Conservation (phyloP, 1,284 basidiomycete genomes). For the Papiliotrema terrestris region DNA sequence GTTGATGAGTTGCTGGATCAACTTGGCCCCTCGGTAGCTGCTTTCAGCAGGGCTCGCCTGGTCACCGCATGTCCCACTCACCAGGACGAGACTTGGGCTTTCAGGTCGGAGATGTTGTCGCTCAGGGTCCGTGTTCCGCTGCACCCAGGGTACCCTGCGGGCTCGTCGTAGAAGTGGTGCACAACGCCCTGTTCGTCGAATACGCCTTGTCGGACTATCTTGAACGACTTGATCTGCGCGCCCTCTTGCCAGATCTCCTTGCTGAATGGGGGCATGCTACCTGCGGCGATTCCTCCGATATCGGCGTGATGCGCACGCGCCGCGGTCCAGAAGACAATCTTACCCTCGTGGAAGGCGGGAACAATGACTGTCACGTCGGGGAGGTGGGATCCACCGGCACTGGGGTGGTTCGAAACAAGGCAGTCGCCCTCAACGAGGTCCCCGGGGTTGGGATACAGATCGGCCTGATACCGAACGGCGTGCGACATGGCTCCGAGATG, state of each 20-base stretch:
- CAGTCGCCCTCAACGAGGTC: slow-evolving; percentile 48
- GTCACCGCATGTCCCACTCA: too few species aligned
- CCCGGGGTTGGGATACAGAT: slow-evolving; percentile 30
- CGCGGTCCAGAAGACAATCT: slow-evolving; percentile 46
- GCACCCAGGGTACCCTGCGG: too few species aligned
- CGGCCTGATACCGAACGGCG: slow-evolving; percentile 44
- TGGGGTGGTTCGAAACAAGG: slow-evolving; percentile 52
- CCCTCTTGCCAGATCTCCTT: slow-evolving; percentile 44
- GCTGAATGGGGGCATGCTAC: slow-evolving; percentile 43
- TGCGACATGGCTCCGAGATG: slow-evolving; percentile 50
- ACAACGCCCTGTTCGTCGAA: slow-evolving; percentile 8
- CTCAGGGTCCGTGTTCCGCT: neutral
- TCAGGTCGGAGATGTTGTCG: slow-evolving; percentile 18
- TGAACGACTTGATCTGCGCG: slow-evolving; percentile 27
- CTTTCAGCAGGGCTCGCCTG: too few species aligned
- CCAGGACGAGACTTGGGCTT: slow-evolving; percentile 21
- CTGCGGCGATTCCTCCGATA: slow-evolving; percentile 35
- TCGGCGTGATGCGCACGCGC: slow-evolving; percentile 42
- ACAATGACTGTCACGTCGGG: slow-evolving; percentile 48
- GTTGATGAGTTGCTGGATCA: slow-evolving; percentile 14
- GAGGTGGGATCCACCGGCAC: slow-evolving; percentile 27
- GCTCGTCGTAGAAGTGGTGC: too few species aligned
- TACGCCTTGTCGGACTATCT: slow-evolving; percentile 16
- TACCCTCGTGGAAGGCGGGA: slow-evolving; percentile 35
- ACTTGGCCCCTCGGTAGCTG: slow-evolving; percentile 11